Evolutionary conservation across 1,284 basidiomycete genomes (phyloP).

Genomic region (Puccinia triticina): DNA sequence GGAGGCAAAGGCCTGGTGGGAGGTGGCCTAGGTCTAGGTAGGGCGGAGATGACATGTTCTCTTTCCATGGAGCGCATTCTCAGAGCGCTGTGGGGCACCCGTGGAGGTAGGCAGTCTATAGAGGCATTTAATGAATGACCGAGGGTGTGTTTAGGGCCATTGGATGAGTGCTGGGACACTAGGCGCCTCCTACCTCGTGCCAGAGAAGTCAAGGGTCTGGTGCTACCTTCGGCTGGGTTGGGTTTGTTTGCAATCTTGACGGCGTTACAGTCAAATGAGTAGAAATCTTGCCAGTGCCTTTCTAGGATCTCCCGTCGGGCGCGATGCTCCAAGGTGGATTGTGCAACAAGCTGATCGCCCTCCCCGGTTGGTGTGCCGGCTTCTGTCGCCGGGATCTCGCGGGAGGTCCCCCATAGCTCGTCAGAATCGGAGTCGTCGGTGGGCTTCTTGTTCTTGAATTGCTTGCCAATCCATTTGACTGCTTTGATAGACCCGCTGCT

Average conservation of each 20-base stretch:
- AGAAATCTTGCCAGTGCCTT: neutral
- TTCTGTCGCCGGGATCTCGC: neutral
- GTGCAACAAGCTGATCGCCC: neutral
- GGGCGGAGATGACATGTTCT: neutral
- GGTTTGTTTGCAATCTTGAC: too few relatives aligned
- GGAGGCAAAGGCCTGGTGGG: conserved; percentile 4
- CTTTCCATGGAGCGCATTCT: neutral
- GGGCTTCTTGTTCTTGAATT: conserved; percentile 20
- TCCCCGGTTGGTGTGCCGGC: neutral
- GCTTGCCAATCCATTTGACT: conserved; percentile 25
- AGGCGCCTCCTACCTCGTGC: neutral
- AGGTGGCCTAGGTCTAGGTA: neutral
- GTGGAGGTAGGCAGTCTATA: neutral
- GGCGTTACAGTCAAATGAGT: neutral
- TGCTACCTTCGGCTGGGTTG: neutral
- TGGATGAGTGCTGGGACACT: neutral
- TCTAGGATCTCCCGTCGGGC: neutral
- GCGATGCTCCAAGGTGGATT: conserved; percentile 9
- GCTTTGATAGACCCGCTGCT: conserved; percentile 30
- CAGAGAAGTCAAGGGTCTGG: neutral
- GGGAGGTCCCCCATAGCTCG: conserved; percentile 22
- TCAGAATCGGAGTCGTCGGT: neutral
- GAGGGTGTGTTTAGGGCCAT: neutral
- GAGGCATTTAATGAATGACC: neutral
- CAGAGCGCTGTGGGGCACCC: neutral